A percentile compares a stretch with the other conserved stretches of the same genome.
Evolutionary conservation across 2,329 filamentous ascomycete species (phyloP).

Genomic region (Trichophyton schoenleinii): DNA sequence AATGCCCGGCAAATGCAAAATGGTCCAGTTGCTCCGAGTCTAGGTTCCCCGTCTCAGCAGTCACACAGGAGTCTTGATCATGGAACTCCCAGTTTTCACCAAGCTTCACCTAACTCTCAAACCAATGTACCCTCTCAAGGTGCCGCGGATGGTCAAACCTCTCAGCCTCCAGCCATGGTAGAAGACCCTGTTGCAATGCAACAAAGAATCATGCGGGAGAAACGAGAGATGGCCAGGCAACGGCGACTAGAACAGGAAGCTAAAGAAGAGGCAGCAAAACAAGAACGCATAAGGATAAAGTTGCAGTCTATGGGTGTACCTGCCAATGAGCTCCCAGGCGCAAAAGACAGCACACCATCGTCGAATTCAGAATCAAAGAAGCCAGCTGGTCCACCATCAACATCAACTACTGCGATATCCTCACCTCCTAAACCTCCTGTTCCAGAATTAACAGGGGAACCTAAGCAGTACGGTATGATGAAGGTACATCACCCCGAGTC

Average conservation of each 20-base stretch:
- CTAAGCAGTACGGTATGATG: slow-evolving; percentile 51
- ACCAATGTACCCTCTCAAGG: slow-evolving; percentile 10
- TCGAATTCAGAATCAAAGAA: slow-evolving; percentile 3
- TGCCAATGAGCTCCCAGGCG: slow-evolving; percentile 22
- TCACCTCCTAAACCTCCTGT: slow-evolving; percentile 49
- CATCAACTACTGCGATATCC: slow-evolving; percentile 26
- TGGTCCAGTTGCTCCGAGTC: slow-evolving; percentile 13
- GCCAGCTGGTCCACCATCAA: slow-evolving; percentile 10
- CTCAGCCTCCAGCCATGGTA: slow-evolving; percentile 15
- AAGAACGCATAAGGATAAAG: slow-evolving; percentile 46
- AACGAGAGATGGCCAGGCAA: slow-evolving; percentile 44
- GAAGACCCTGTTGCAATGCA: slow-evolving; percentile 41
- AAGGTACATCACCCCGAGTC: slow-evolving; percentile 47
- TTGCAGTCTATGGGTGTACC: slow-evolving; percentile 41
- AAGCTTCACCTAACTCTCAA: slow-evolving; percentile 17
- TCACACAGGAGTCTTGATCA: slow-evolving; percentile 10
- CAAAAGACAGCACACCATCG: slow-evolving; percentile 9
- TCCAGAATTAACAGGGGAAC: slow-evolving; percentile 44
- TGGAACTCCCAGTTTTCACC: slow-evolving; percentile 14
- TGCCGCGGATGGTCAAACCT: slow-evolving; percentile 10
- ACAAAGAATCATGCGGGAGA: slow-evolving; percentile 49
- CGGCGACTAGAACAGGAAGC: slow-evolving; percentile 43
- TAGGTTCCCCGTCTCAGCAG: slow-evolving; percentile 20
- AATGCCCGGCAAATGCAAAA: slow-evolving; percentile 16
- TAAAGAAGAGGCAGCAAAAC: slow-evolving; percentile 44